Base-by-base conservation (phyloP, 2,329 filamentous ascomycete species). In the Aspergillus latus region DNA sequence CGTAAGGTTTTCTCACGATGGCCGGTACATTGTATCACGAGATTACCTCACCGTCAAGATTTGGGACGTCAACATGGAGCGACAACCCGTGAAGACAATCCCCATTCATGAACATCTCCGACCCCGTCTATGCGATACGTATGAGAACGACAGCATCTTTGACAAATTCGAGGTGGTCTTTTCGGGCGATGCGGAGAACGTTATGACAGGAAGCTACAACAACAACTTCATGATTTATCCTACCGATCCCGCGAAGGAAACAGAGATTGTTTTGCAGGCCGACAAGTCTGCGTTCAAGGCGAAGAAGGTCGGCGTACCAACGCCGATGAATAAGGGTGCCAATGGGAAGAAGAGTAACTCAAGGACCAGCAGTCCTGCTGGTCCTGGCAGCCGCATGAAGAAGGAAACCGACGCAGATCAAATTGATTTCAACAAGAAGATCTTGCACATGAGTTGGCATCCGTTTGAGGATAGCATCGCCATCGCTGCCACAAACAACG, bases 191-290 rank as follows among this genome's bases (percentile, higher is more conserved):
- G 91, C 92, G 40, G 95, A 96, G 82, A 97, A 99, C 68, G 94
- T 97, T 64, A 99, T 99, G 94, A 99, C 94, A 5, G 94, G 94
- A 67, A 97, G 92, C 72, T 99, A 99, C 82, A 99, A 99, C 83
- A 99, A 99, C 80, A 99, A 99, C 80, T 97, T 99, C 82, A 99
- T 99, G 94, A 99, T 99, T 71, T 99, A 97, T 74, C 94, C 94
- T 4, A 94, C 92, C 28, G 93, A 97, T 68, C 90, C 92, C 5
- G 90, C 93, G 64, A 95, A 95, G 78, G 94, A 99, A 72, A 93
- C 93, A 2, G 94, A 99, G 75, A 92, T 99, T 47, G 94, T 99
- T 46, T 80, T 99, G 56, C 94, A 99, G 75, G 94, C 94, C 39
- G 94, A 99, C 74, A 99, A 99, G 80, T 96, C 92, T 55, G 94